Percentiles rank a stretch among this genome's conserved stretches.
Conservation (phyloP, 352 stramenopile genomes). For the Aphanomyces cochlioides region DNA sequence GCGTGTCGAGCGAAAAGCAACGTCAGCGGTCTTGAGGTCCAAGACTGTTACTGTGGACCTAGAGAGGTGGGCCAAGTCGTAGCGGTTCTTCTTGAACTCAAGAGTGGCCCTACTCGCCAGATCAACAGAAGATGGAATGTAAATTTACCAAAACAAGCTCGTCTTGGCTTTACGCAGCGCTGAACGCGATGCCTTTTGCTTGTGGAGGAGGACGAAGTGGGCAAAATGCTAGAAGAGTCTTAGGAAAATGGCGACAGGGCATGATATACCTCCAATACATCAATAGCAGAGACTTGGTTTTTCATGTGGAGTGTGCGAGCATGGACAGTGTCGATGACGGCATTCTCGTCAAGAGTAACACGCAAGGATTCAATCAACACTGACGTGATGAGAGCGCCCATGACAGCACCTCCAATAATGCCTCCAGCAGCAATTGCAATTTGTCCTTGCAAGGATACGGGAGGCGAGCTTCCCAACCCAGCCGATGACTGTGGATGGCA, state of each 20-base stretch:
- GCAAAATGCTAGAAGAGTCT: constrained; percentile 10
- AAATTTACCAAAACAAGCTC: constrained; percentile 3
- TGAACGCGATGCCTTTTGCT: neutral
- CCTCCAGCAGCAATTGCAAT: constrained; percentile 15
- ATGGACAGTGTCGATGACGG: constrained; percentile 11
- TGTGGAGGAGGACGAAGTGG: neutral
- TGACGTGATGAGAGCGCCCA: constrained; percentile 25
- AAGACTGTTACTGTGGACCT: neutral
- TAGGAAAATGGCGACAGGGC: neutral
- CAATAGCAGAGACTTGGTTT: constrained; percentile 22
- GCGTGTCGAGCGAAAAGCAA: neutral
- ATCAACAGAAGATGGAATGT: too few species aligned
- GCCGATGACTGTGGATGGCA: constrained; percentile 8
- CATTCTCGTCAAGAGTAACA: constrained; percentile 1
- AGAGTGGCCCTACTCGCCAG: constrained; percentile 1
- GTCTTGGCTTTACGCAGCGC: constrained; percentile 1
- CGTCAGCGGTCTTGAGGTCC: constrained; percentile 6
- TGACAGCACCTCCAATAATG: constrained; percentile 27
- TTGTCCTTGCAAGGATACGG: constrained; percentile 26
- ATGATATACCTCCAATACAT: constrained; percentile 11
- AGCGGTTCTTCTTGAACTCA: constrained; percentile 5
- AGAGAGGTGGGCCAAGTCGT: neutral
- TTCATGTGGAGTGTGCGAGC: neutral
- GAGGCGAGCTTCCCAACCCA: constrained; percentile 14
- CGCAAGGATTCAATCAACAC: constrained; percentile 26